A percentile compares a stretch with the other conserved stretches of the same genome.
Conservation (phyloP, 2,329 filamentous ascomycete genomes). For the Alternaria panax region DNA sequence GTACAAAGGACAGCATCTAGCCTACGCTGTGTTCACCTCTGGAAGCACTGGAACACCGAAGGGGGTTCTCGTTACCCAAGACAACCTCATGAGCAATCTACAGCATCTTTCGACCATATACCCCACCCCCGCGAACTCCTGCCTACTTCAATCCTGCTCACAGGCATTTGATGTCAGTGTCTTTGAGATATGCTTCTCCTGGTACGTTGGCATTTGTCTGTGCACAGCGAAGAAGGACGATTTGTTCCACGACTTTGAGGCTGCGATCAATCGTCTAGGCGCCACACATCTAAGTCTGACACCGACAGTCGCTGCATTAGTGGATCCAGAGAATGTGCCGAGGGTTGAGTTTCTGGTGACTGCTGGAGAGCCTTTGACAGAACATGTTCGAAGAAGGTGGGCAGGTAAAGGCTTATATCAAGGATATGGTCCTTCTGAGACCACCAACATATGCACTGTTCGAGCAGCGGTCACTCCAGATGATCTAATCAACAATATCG, state of each 20-base stretch:
- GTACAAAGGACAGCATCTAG: constrained; percentile 61
- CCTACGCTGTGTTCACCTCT: constrained; percentile 84
- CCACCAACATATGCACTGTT: constrained; percentile 86
- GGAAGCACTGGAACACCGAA: constrained; percentile 84
- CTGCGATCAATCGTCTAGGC: constrained; percentile 66
- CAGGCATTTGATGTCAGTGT: constrained; percentile 88
- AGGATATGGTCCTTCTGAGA: constrained; percentile 83
- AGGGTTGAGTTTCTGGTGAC: constrained; percentile 78
- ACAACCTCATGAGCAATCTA: constrained; percentile 80
- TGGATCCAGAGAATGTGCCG: constrained; percentile 73
- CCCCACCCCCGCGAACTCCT: constrained; percentile 61
- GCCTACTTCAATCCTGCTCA: constrained; percentile 82
- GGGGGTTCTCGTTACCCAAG: constrained; percentile 77
- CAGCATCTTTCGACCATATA: constrained; percentile 71
- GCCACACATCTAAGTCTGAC: constrained; percentile 87
- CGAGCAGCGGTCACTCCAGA: constrained; percentile 64
- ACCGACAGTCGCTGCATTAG: constrained; percentile 80
- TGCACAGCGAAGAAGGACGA: constrained; percentile 78
- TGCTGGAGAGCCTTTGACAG: constrained; percentile 80
- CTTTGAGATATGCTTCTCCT: constrained; percentile 89
- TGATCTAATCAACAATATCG: constrained; percentile 78
- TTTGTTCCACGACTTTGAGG: constrained; percentile 75
- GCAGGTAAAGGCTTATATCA: constrained; percentile 72
- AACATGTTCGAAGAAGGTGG: constrained; percentile 75
- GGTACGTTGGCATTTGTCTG: constrained; percentile 78